Evolutionary conservation across 1,139 yeast species (phyloP).

Genomic region (Sugiyamaella xylanicola): DNA sequence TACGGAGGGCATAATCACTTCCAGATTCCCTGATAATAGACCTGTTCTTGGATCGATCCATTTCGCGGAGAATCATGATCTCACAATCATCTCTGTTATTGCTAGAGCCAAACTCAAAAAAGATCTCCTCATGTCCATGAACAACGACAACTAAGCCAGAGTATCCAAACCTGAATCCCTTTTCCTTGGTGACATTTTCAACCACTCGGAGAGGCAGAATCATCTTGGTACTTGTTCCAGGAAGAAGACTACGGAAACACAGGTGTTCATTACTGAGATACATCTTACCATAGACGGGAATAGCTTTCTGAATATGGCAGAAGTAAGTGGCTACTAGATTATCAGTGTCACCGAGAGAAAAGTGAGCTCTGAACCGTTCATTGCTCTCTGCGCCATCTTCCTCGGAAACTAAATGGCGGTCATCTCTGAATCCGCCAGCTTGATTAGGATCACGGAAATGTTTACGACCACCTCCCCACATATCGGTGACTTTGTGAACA

Average conservation of each 20-base stretch:
- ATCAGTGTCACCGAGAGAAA: constrained; percentile 59
- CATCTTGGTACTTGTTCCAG: constrained; percentile 80
- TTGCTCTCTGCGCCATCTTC: constrained; percentile 51
- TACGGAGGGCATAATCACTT: constrained; percentile 27
- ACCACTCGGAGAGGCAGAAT: constrained; percentile 75
- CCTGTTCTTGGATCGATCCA: constrained; percentile 48
- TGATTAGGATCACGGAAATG: constrained; percentile 54
- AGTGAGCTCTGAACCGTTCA: constrained; percentile 62
- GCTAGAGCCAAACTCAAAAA: constrained; percentile 71
- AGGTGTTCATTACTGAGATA: constrained; percentile 67
- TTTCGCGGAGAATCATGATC: constrained; percentile 51
- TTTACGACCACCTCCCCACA: constrained; percentile 65
- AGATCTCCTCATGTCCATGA: constrained; percentile 73
- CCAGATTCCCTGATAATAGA: constrained; percentile 13
- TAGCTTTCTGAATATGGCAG: constrained; percentile 66
- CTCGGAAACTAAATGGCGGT: constrained; percentile 50
- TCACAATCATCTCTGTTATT: constrained; percentile 75
- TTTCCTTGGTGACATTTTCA: constrained; percentile 66
- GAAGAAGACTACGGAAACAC: constrained; percentile 78
- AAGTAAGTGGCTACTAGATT: constrained; percentile 67
- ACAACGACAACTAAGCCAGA: constrained; percentile 69
- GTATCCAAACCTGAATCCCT: constrained; percentile 66
- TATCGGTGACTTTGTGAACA: constrained; percentile 49
- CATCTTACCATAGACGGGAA: constrained; percentile 82
- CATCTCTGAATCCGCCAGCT: constrained; percentile 41